These are phyloP conservation scores for Lenzites betulinus DNA, from an alignment of 768 basidiomycete species.

Conservation along the genomic window DNA sequence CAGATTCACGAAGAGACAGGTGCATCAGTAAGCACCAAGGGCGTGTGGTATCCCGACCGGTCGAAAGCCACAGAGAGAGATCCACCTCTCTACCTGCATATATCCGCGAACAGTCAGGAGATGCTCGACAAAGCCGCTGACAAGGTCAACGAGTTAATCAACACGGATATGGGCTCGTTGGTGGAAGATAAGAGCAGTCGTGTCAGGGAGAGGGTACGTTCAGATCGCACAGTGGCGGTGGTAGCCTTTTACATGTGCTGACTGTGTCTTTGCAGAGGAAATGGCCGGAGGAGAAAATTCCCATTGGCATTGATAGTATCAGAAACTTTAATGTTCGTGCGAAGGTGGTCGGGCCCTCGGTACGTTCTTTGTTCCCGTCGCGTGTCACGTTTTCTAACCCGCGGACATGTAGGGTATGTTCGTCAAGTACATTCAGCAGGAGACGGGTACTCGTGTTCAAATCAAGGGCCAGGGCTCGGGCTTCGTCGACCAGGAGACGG, in stretches of 20 bases:
- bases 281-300: conserved; percentile 98
- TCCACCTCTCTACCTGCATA: conserved; percentile 91
- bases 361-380: conserved; percentile 32
- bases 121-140: conserved; percentile 66
- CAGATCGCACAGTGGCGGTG: background rate
- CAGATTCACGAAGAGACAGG: conserved; percentile 93
- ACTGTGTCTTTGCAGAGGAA: conserved; percentile 58
- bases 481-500: conserved; percentile 91
- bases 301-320: conserved; percentile 85
- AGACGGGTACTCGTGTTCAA: conserved; percentile 94
- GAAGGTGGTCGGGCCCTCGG: conserved; percentile 94
- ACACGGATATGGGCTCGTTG: conserved; percentile 75
- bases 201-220: conserved; percentile 61
- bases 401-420: conserved; percentile 74
- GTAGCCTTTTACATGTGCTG: conserved; percentile 12
- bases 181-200: conserved; percentile 79
- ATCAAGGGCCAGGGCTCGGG: conserved; percentile 96
- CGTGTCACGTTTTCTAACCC: background rate
- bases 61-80: conserved; percentile 89
- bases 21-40: conserved; percentile 90
- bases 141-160: conserved; percentile 72
- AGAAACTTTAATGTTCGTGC: conserved; percentile 97
- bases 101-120: conserved; percentile 74
- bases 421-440: conserved; percentile 97
- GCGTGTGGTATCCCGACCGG: conserved; percentile 95